phyloP scores from a whole-genome alignment of 2,329 filamentous ascomycete species.

The Monosporascus sp. region DNA sequence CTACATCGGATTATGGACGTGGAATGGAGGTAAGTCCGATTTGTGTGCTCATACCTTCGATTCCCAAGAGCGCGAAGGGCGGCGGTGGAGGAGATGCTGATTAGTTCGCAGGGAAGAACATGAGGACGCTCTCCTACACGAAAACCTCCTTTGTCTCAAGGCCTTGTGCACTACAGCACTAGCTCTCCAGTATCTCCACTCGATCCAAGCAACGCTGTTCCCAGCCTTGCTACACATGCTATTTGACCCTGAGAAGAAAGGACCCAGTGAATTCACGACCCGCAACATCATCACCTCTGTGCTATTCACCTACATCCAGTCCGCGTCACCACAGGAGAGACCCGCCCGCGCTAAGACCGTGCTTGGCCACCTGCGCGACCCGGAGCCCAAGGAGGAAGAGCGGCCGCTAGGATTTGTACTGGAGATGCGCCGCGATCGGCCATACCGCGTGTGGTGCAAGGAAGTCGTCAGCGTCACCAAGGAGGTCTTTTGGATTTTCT shows the following conservation, averaged over 20 bases:
- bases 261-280: constrained; percentile 92
- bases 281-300: constrained; percentile 85
- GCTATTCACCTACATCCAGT: constrained; percentile 80
- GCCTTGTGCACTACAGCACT: constrained; percentile 87
- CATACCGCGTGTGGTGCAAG: constrained; percentile 91
- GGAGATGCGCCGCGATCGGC: constrained; percentile 79
- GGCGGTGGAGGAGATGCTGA: too few species aligned
- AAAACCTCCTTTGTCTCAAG: constrained; percentile 88
- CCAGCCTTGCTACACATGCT: constrained; percentile 82
- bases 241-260: constrained; percentile 97
- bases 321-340: constrained; percentile 56
- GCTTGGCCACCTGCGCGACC: constrained; percentile 74
- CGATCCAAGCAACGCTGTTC: constrained; percentile 76
- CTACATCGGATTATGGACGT: constrained; percentile 90
- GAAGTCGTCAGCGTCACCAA: constrained; percentile 91
- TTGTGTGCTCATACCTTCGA: neutral
- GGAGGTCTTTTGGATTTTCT: constrained; percentile 98
- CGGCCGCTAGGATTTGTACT: constrained; percentile 80
- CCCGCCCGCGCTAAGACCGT: constrained; percentile 66
- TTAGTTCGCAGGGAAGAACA: constrained; percentile 70
- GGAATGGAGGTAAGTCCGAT: constrained; percentile 75
- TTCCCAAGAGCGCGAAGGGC: too few species aligned
- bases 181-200: constrained; percentile 74
- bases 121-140: constrained; percentile 87
- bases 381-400: constrained; percentile 66